A percentile compares a stretch with the other conserved stretches of the same genome.
These are phyloP conservation scores for Penicillium ucsense DNA, from an alignment of 495 filamentous ascomycete species.

Conservation along the genomic window DNA sequence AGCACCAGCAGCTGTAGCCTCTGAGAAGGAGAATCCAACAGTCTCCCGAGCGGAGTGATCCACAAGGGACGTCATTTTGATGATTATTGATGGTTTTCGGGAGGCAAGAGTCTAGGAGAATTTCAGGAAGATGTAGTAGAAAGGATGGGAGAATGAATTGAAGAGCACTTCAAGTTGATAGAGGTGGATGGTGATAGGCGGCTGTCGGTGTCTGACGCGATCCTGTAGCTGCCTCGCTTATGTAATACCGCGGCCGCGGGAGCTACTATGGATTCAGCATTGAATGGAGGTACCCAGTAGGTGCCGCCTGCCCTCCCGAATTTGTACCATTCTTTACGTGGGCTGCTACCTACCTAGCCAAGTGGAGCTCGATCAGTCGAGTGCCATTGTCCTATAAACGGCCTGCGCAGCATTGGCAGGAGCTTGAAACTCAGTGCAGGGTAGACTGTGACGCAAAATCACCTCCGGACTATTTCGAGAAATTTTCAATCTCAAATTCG, in stretches of 20 bases:
- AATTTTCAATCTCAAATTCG: too few species aligned
- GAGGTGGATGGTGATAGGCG: constrained; percentile 5
- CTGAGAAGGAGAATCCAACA: constrained; percentile 53
- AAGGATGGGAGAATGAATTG: not conserved
- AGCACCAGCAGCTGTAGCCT: constrained; percentile 37
- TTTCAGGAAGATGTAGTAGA: not conserved
- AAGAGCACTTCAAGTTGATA: constrained; percentile 4
- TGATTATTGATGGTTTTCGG: not conserved
- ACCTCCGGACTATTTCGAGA: too few species aligned
- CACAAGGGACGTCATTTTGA: constrained; percentile 39
- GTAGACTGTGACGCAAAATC: too few species aligned
- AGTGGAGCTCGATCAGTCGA: not conserved
- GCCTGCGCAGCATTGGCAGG: too few species aligned
- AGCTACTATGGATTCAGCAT: not conserved
- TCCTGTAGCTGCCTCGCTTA: constrained; percentile 35
- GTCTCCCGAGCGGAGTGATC: constrained; percentile 32
- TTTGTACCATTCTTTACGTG: too few species aligned
- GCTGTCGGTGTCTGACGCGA: constrained; percentile 27
- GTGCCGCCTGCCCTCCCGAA: too few species aligned
- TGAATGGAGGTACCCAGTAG: too few species aligned
- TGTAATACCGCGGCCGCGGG: constrained; percentile 16
- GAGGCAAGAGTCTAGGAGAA: not conserved
- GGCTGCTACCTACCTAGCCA: not conserved
- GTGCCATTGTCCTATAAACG: too few species aligned
- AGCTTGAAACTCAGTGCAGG: too few species aligned